Percentiles rank a stretch among this genome's conserved stretches.
Conservation (phyloP, 2,329 filamentous ascomycete species). For the Mycosphaerella arachidis region DNA sequence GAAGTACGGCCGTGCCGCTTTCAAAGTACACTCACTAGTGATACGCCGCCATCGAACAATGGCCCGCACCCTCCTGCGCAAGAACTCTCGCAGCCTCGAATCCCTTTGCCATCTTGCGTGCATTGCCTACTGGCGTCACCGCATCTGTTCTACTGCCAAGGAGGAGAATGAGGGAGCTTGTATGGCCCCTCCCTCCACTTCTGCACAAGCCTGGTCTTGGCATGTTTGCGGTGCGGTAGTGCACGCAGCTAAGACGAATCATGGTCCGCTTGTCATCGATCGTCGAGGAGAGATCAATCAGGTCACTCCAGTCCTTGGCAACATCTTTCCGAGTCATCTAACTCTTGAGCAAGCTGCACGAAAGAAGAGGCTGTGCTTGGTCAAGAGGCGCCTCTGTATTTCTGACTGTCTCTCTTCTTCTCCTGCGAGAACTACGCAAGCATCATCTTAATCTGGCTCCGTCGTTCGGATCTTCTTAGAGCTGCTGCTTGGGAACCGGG, state of each 20-base stretch:
- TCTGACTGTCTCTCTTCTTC: too few relatives aligned
- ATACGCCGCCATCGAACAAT: conserved; percentile 25
- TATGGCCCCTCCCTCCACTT: conserved; percentile 26
- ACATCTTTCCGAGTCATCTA: too few relatives aligned
- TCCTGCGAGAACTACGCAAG: too few relatives aligned
- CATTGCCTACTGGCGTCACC: conserved; percentile 29
- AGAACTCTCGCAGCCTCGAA: conserved; percentile 6
- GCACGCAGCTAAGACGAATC: conserved; percentile 36
- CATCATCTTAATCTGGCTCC: too few relatives aligned
- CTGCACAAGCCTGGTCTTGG: conserved; percentile 34
- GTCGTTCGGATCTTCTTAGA: too few relatives aligned
- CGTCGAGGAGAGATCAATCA: conserved; percentile 33
- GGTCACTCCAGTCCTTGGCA: conserved; percentile 33
- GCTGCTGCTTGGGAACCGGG: too few relatives aligned
- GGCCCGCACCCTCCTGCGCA: conserved; percentile 30
- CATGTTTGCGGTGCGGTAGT: conserved; percentile 36
- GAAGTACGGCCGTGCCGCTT: conserved; percentile 28
- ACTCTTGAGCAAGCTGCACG: too few relatives aligned
- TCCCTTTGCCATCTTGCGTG: conserved; percentile 31
- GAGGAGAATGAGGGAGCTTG: conserved; percentile 28
- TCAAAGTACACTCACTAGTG: conserved; percentile 27
- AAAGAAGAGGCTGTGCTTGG: too few relatives aligned
- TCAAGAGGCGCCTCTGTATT: too few relatives aligned
- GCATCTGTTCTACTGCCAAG: conserved; percentile 33
- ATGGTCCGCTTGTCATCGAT: conserved; percentile 38